Base-by-base conservation (phyloP, 345 rosid species). In the Stellera chamaejasme region DNA sequence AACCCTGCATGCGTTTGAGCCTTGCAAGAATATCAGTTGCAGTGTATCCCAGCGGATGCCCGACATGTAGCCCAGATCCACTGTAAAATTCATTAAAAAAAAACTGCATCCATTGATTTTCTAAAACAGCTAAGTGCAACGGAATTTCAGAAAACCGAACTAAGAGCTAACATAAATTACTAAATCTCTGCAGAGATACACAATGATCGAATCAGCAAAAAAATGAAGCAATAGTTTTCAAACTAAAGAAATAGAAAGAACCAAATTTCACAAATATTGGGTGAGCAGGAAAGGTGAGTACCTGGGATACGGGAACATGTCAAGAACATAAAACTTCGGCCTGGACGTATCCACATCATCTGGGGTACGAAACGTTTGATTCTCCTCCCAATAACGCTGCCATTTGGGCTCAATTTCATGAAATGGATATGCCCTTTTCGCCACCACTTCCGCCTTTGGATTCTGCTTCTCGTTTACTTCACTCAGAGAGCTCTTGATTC, bases 241-340 rank as follows among this genome's bases (percentile, higher is more conserved):
- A 43, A 50, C 16, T 26, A 4, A 27, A 2, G 26, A n/a, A 14
- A 42, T 54, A 15, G 28, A 42, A 27, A 49, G 23, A 50, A 49
- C 62, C 50, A 15, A 48, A 49, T 7, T 54, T 7, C 64, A 57
- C 27, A 48, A 50, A 27, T 27, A 28, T 27, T 43, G 27, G 39
- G 25, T 16, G n/a, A 60, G 27, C 44, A 25, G 36, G 9, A 43
- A 7, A 54, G 42, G 50, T 63, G 55, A 57, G 41, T 0, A 92
- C 98, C 98, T 92, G 78, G 96, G 98, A 77, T 92, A 92, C 49
- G 98, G 98, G 79, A 92, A 92, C 96, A 88, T 88, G 82, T 92
- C 98, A 54, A 92, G 96, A 16, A 92, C 98, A 69, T 88, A 92
- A 76, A 82, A 92, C 66, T 92, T 92, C 3, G 98, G 96, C 70